Percentiles rank a stretch among this genome's conserved stretches.
Conservation (phyloP, 192 early-diverging fungal species). For the Coemansia sp. region DNA sequence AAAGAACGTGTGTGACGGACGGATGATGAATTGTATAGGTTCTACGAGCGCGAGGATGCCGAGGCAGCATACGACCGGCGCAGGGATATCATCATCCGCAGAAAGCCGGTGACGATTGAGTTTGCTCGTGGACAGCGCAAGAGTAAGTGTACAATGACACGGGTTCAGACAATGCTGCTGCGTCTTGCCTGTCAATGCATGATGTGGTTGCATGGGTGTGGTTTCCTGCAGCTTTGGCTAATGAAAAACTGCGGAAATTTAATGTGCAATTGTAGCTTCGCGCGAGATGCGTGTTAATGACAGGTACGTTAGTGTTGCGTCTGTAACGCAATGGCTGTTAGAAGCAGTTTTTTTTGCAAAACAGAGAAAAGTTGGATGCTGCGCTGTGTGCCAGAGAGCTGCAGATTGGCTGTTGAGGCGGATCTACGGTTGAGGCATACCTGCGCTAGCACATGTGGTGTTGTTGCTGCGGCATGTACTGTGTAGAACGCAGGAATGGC, state of each 20-base stretch:
- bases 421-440: slow-evolving; percentile 1
- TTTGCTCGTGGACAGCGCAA: slow-evolving; percentile 55
- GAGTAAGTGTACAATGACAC: slow-evolving; percentile 26
- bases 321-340: neutral
- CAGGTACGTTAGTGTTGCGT: slow-evolving; percentile 28
- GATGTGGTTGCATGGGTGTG: too few relatives aligned
- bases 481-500: slow-evolving; percentile 3
- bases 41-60: slow-evolving; percentile 49
- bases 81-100: slow-evolving; percentile 26
- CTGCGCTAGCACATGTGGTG: neutral
- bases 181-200: neutral
- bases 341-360: too few relatives aligned
- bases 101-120: slow-evolving; percentile 41
- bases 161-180: neutral
- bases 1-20: neutral
- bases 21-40: slow-evolving; percentile 23
- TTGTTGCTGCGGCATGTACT: slow-evolving; percentile 8
- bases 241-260: neutral
- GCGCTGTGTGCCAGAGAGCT: too few relatives aligned
- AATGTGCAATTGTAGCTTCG: slow-evolving; percentile 29
- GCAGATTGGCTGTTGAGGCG: neutral
- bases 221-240: neutral
- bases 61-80: slow-evolving; percentile 49
- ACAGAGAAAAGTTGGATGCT: too few relatives aligned
- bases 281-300: slow-evolving; percentile 49